These are phyloP conservation scores for Raddia guianensis DNA, from an alignment of 176 grass and related monocot genomes.

Conservation along the genomic window DNA sequence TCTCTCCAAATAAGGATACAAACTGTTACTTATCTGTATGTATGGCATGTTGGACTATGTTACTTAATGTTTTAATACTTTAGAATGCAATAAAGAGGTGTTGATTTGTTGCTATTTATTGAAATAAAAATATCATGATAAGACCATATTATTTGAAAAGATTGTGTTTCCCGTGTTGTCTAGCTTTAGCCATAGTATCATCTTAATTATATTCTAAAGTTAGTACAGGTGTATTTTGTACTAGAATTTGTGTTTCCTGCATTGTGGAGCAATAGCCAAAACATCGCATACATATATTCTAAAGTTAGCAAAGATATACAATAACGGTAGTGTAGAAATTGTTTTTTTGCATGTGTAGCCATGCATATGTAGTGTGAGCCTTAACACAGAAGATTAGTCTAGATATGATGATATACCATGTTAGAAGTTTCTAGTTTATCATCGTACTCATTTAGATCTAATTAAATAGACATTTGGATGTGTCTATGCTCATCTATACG, in stretches of 20 bases:
- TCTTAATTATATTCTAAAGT: neutral
- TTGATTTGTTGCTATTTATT: neutral
- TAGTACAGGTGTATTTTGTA: too few relatives aligned
- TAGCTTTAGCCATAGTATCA: neutral
- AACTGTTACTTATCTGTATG: neutral
- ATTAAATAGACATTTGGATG: neutral
- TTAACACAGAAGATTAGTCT: neutral
- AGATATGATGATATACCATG: neutral
- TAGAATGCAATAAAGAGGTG: slow-evolving; percentile 11
- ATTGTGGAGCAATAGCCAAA: too few relatives aligned
- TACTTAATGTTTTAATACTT: neutral
- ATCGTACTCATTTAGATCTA: neutral
- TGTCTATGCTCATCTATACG: neutral
- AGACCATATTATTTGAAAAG: neutral
- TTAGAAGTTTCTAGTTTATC: neutral
- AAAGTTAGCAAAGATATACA: neutral
- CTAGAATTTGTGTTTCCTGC: too few relatives aligned
- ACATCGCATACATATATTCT: too few relatives aligned
- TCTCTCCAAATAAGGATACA: neutral
- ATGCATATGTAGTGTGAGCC: neutral
- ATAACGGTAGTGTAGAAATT: neutral
- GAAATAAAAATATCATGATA: neutral
- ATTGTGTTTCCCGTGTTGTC: neutral
- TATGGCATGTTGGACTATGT: neutral
- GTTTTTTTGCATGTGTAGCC: neutral